Percentiles rank a stretch among this genome's conserved stretches.
These are phyloP conservation scores for Calocybe cyanea DNA, from an alignment of 768 basidiomycete species.

Conservation along the genomic window DNA sequence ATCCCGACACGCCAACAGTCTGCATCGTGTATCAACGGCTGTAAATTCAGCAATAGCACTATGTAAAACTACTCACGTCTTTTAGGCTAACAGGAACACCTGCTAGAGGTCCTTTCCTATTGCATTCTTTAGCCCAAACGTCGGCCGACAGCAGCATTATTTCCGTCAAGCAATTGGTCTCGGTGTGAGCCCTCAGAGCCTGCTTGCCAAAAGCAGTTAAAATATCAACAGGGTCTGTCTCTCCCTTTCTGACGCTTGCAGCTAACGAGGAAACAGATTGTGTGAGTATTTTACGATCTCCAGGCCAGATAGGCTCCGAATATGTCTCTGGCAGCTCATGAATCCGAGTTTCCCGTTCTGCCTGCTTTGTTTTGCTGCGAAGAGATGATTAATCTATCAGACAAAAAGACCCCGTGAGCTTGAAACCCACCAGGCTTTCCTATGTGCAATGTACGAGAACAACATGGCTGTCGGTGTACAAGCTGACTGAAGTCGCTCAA, in stretches of 20 bases:
- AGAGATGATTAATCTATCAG: too few relatives aligned
- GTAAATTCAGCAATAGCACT: too few relatives aligned
- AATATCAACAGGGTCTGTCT: slow-evolving; percentile 27
- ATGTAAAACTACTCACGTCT: slow-evolving; percentile 34
- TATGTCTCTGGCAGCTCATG: slow-evolving; percentile 25
- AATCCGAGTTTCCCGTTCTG: slow-evolving; percentile 30
- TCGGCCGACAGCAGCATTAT: slow-evolving; percentile 43
- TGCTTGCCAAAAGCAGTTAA: slow-evolving; percentile 42
- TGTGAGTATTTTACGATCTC: slow-evolving; percentile 27
- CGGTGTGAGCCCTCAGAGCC: slow-evolving; percentile 39
- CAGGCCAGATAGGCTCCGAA: slow-evolving; percentile 23
- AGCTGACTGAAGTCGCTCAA: too few relatives aligned
- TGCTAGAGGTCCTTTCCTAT: slow-evolving; percentile 38
- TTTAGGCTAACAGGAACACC: slow-evolving; percentile 56
- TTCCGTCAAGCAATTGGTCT: slow-evolving; percentile 57
- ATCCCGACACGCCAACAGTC: slow-evolving; percentile 51
- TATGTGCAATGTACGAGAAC: slow-evolving; percentile 34
- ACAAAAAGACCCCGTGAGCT: too few relatives aligned
- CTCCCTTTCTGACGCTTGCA: slow-evolving; percentile 24
- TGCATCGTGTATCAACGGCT: slow-evolving; percentile 19
- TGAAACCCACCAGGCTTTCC: slow-evolving; percentile 29
- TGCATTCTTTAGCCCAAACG: slow-evolving; percentile 27
- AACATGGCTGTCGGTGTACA: slow-evolving; percentile 18
- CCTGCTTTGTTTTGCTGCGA: slow-evolving; percentile 27
- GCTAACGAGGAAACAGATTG: slow-evolving; percentile 27